phyloP scores from a whole-genome alignment of 2,329 filamentous ascomycete species.

The Neurospora sp. region DNA sequence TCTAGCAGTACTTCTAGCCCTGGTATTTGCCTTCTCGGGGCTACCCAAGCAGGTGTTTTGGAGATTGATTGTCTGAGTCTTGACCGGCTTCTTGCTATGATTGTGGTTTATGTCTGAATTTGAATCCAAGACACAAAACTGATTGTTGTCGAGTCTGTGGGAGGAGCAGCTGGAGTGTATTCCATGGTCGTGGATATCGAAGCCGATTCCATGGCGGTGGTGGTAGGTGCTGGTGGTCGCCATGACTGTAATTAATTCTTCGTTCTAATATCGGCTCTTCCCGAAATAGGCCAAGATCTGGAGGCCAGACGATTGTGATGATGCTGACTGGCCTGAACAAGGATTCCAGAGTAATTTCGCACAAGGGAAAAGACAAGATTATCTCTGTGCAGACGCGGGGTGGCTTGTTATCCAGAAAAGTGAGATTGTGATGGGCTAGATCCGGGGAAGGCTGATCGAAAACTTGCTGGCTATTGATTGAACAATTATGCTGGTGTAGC shows the following conservation, averaged over 20 bases:
- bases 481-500: constrained; percentile 18
- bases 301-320: background rate
- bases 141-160: constrained; percentile 1
- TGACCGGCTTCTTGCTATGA: background rate
- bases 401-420: background rate
- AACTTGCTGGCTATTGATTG: constrained; percentile 13
- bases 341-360: background rate
- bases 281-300: constrained; percentile 14
- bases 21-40: background rate
- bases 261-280: constrained; percentile 2
- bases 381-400: background rate
- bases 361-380: background rate
- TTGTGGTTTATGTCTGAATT: background rate
- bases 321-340: background rate
- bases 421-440: constrained; percentile 1
- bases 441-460: constrained; percentile 12
- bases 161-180: background rate
- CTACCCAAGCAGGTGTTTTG: background rate
- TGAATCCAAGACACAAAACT: background rate
- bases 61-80: background rate
- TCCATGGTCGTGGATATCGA: constrained; percentile 14
- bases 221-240: constrained; percentile 9
- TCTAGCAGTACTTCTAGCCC: background rate
- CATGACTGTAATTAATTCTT: constrained; percentile 13
- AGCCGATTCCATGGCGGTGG: constrained; percentile 4